These are phyloP conservation scores for Fimicolochytrium jonesii DNA, from an alignment of 192 early-diverging fungal species.

Conservation along the genomic window DNA sequence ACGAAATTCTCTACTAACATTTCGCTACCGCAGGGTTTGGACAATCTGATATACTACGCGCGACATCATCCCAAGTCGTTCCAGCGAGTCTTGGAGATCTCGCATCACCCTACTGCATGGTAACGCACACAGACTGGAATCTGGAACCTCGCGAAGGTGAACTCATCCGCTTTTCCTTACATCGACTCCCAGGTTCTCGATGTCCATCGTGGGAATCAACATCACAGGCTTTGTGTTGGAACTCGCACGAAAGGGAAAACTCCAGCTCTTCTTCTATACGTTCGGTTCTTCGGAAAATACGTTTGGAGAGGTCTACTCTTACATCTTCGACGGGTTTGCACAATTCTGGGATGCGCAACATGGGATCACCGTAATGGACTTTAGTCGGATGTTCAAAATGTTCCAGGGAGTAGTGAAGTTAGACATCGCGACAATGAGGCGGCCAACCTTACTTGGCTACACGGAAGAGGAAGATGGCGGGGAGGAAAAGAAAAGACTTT, in stretches of 20 bases:
- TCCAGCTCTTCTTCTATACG: constrained; percentile 61
- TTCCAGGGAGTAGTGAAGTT: too few relatives aligned
- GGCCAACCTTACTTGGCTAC: too few relatives aligned
- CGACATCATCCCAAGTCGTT: constrained; percentile 51
- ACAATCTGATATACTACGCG: constrained; percentile 67
- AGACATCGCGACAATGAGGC: too few relatives aligned
- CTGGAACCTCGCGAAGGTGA: too few relatives aligned
- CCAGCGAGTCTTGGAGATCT: constrained; percentile 51
- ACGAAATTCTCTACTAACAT: too few relatives aligned
- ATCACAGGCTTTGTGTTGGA: constrained; percentile 64
- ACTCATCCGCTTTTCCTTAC: neutral
- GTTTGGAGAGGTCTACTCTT: constrained; percentile 74
- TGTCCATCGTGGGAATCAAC: constrained; percentile 77
- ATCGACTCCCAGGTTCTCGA: constrained; percentile 57
- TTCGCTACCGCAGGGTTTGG: constrained; percentile 64
- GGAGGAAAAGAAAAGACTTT: too few relatives aligned
- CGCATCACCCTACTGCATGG: constrained; percentile 62
- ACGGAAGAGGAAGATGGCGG: too few relatives aligned
- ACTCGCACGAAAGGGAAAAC: constrained; percentile 53
- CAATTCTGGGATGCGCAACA: constrained; percentile 51
- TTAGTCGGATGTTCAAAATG: constrained; percentile 57
- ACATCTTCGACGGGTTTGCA: constrained; percentile 63
- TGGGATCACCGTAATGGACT: constrained; percentile 69
- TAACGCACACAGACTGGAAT: too few relatives aligned
- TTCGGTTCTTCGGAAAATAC: constrained; percentile 37